Percentiles rank a stretch among this genome's conserved stretches.
Evolutionary conservation across 2,329 filamentous ascomycete genomes (phyloP).

Genomic region (Byssoonygena ceratinophila): DNA sequence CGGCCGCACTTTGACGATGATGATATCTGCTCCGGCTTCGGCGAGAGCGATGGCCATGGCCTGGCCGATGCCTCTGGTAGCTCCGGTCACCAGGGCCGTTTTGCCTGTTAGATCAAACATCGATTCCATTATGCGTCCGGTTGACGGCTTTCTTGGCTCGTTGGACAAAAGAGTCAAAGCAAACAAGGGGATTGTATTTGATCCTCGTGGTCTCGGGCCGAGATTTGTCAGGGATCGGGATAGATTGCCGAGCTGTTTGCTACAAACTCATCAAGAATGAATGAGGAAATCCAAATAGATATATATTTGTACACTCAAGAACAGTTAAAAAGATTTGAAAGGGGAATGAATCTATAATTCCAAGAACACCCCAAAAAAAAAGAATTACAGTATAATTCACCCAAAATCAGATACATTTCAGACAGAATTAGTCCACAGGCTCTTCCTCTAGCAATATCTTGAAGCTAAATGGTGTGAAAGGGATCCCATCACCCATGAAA

Average conservation of each 20-base stretch:
- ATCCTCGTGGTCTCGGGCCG: neutral
- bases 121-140: slow-evolving; percentile 3
- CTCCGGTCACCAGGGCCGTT: slow-evolving; percentile 25
- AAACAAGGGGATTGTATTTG: no score
- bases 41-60: slow-evolving; percentile 26
- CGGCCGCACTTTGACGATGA: slow-evolving; percentile 17
- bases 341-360: neutral
- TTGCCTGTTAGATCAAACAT: slow-evolving; percentile 18
- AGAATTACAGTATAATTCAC: neutral
- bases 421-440: slow-evolving; percentile 37
- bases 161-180: neutral
- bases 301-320: no score
- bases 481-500: slow-evolving; percentile 78
- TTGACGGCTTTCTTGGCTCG: neutral
- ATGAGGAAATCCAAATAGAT: no score
- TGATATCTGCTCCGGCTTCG: slow-evolving; percentile 27
- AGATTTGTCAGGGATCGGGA: neutral
- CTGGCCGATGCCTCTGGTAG: slow-evolving; percentile 25
- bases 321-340: no score
- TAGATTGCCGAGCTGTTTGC: neutral
- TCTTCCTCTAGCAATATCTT: slow-evolving; percentile 75
- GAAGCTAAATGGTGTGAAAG: slow-evolving; percentile 86
- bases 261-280: no score
- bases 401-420: no score
- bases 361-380: neutral